These are phyloP conservation scores for Ceratocystis papillata DNA, from an alignment of 2,329 filamentous ascomycete genomes.

Conservation along the genomic window DNA sequence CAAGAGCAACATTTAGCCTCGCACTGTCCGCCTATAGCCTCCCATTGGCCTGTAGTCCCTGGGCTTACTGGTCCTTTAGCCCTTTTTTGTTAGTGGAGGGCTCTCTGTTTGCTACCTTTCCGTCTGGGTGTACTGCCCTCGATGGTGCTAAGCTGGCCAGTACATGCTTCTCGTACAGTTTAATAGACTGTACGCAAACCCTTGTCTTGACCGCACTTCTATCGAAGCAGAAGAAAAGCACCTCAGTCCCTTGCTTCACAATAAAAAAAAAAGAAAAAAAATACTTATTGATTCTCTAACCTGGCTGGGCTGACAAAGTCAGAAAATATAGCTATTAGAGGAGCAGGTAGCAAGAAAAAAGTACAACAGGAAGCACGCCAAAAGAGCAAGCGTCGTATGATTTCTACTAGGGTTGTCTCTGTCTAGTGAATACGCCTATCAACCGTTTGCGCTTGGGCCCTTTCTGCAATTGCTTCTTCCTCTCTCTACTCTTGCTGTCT, in stretches of 20 bases:
- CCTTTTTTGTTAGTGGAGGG: constrained; percentile 6
- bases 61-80: not conserved
- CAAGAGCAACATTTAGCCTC: not conserved
- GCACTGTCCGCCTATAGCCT: constrained; percentile 11
- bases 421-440: constrained; percentile 3
- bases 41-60: constrained; percentile 5
- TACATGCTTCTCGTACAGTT: not conserved
- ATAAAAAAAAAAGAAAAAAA: not conserved
- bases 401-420: constrained; percentile 4
- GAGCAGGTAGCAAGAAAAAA: not conserved
- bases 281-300: too few relatives aligned
- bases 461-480: not conserved
- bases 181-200: not conserved
- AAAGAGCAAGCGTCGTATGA: constrained; percentile 6
- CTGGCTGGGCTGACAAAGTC: too few relatives aligned
- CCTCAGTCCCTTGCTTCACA: not conserved
- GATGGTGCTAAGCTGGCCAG: not conserved
- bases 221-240: constrained; percentile 2
- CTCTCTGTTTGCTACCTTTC: not conserved
- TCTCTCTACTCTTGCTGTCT: not conserved
- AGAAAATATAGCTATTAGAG: too few relatives aligned
- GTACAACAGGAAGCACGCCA: not conserved
- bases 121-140: not conserved
- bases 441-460: constrained; percentile 8
- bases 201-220: not conserved